These are phyloP conservation scores for Lecanicillium sp. DNA, from an alignment of 2,329 filamentous ascomycete species.

Conservation along the genomic window DNA sequence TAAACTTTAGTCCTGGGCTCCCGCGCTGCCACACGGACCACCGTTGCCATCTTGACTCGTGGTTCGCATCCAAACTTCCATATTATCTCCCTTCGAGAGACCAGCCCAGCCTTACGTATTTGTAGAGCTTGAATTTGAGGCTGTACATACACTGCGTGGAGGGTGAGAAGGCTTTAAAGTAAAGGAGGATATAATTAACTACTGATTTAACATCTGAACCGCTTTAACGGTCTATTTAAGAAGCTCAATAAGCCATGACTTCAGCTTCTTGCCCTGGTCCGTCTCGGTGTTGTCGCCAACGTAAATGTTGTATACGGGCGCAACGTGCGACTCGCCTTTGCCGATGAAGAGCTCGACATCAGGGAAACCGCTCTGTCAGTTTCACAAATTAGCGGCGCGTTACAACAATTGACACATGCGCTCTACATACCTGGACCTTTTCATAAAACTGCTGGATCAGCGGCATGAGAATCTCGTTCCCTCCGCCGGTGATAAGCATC, in stretches of 20 bases:
- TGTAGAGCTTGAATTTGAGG: too few species aligned
- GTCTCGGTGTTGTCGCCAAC: conserved; percentile 18
- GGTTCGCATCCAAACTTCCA: too few species aligned
- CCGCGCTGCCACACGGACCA: too few species aligned
- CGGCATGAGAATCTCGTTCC: conserved; percentile 19
- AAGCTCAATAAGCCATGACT: conserved; percentile 18
- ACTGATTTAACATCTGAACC: too few species aligned
- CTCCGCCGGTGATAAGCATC: conserved; percentile 17
- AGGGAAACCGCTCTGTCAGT: conserved; percentile 15
- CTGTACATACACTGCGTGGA: too few species aligned
- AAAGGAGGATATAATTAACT: too few species aligned
- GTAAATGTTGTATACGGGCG: conserved; percentile 19
- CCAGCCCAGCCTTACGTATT: too few species aligned
- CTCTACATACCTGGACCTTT: conserved; percentile 16
- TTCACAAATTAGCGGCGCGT: not conserved
- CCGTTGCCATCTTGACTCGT: too few species aligned
- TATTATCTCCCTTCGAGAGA: too few species aligned
- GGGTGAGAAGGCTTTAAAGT: too few species aligned
- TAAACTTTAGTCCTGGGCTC: too few species aligned
- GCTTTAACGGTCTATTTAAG: conserved; percentile 6
- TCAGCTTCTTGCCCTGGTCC: conserved; percentile 19
- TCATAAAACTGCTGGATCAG: conserved; percentile 16
- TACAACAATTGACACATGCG: too few species aligned
- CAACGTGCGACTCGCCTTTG: conserved; percentile 19
- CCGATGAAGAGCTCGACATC: conserved; percentile 19